Base-by-base conservation (phyloP, 805 yeast species). In the Zygosaccharomyces lentus region DNA sequence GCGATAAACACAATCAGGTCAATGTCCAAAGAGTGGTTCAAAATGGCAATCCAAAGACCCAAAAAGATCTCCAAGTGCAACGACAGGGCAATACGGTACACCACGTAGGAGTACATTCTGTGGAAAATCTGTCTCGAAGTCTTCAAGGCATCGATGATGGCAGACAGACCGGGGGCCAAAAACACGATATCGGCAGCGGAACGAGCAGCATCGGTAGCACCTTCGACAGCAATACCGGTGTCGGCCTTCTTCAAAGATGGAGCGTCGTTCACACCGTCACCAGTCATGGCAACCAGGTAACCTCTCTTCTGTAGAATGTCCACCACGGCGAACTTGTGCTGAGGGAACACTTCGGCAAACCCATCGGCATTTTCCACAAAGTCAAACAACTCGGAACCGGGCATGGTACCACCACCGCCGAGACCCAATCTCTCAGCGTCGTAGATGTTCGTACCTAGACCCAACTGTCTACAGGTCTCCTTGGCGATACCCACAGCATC, bases 251-350 rank as follows among this genome's bases (percentile, higher is more conserved):
- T 88, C 75, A 88, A 81, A 57, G 96, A 88, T 66, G 96, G 96
- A 65, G 96, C 96, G 76, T 88, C 96, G 79, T 88, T 88, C 70
- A 88, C 96, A 87, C 96, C 96, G 71, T 88, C 96, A 85, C 96
- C 96, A 78, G 96, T 88, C 96, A 88, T 88, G 74, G 96, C 96
- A 75, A 89, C 95, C 75, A 88, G 80, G 83, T 85, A 87, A 75
- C 96, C 96, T 81, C 96, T 84, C 71, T 83, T 80, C 79, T 88
- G 96, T 73, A 88, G 80, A 70, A 87, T 87, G 77, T 87, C 96
- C 73, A 88, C 96, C 66, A 90, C 96, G 70, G 84, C 87, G 78
- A 86, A 87, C 77, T 88, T 88, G 79, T 88, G 96, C 79, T 88
- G 96, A 61, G 96, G 96, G 95, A 88, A 88, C 69, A 88, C 96